Evolutionary conservation across 2,329 filamentous ascomycete genomes (phyloP).

Genomic region (Colletotrichum chlorophyti): DNA sequence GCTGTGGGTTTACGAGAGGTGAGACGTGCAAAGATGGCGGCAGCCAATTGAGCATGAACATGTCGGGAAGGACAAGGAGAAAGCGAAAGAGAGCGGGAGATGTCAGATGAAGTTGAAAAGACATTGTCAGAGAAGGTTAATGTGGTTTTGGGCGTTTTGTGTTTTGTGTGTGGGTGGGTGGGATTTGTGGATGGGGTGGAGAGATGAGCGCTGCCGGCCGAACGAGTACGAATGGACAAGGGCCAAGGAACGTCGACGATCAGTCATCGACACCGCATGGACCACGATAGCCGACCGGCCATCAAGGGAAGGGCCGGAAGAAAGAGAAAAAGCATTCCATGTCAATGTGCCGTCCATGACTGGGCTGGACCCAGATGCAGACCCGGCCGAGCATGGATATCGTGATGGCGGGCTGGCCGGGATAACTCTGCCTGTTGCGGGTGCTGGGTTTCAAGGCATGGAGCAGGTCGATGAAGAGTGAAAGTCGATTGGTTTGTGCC

Average conservation of each 20-base stretch:
- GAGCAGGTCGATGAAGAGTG: slow-evolving; percentile 12
- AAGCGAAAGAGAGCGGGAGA: slow-evolving; percentile 20
- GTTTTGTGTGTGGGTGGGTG: too few relatives aligned
- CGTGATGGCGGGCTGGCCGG: slow-evolving; percentile 7
- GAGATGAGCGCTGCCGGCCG: slow-evolving; percentile 1
- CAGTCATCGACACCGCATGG: neutral
- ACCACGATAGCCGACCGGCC: neutral
- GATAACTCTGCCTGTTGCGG: slow-evolving; percentile 10
- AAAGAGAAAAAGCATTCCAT: neutral
- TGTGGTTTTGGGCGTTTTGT: too few relatives aligned
- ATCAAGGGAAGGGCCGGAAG: neutral
- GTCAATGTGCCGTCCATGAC: neutral
- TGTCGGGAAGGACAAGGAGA: slow-evolving; percentile 11
- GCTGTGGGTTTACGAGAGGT: neutral
- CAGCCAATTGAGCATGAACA: neutral
- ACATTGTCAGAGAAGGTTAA: slow-evolving; percentile 26
- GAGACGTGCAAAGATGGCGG: neutral
- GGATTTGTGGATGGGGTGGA: slow-evolving; percentile 12
- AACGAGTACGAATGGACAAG: slow-evolving; percentile 25
- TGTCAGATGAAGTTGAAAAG: slow-evolving; percentile 12
- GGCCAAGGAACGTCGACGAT: slow-evolving; percentile 22
- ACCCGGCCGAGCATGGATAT: slow-evolving; percentile 15
- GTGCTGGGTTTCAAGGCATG: slow-evolving; percentile 26
- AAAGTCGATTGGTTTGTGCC: slow-evolving; percentile 23
- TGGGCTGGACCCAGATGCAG: neutral